Percentiles rank a stretch among this genome's conserved stretches.
Evolutionary conservation across 1,284 basidiomycete genomes (phyloP).

Genomic region (Anthracocystis panici-leucophaei): DNA sequence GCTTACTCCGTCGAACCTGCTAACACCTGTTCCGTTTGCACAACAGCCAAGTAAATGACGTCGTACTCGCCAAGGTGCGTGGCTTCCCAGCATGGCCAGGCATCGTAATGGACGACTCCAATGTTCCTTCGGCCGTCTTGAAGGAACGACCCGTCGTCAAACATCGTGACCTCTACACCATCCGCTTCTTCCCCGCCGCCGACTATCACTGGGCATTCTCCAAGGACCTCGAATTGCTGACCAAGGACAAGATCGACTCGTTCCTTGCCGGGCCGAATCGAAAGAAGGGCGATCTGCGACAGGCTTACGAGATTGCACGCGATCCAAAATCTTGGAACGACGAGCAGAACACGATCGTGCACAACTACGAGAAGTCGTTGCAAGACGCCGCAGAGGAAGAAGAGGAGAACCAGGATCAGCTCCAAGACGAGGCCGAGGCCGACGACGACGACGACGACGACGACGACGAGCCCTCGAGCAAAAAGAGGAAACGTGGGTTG

Average conservation of each 20-base stretch:
- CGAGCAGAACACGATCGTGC: slow-evolving; percentile 56
- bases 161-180: slow-evolving; percentile 80
- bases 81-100: slow-evolving; percentile 94
- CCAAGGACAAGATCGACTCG: slow-evolving; percentile 82
- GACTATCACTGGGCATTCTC: slow-evolving; percentile 88
- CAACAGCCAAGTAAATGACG: slow-evolving; percentile 74
- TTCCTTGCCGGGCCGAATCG: slow-evolving; percentile 79
- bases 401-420: slow-evolving; percentile 73
- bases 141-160: slow-evolving; percentile 79
- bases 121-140: slow-evolving; percentile 75
- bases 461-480: slow-evolving; percentile 73
- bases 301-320: slow-evolving; percentile 84
- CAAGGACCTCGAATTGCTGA: slow-evolving; percentile 84
- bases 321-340: slow-evolving; percentile 76
- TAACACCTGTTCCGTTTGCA: slow-evolving; percentile 1
- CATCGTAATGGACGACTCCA: slow-evolving; percentile 82
- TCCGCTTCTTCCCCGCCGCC: slow-evolving; percentile 88
- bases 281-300: slow-evolving; percentile 82
- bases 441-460: slow-evolving; percentile 79
- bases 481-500: slow-evolving; percentile 46
- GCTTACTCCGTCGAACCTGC: not conserved
- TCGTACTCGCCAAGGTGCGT: slow-evolving; percentile 91
- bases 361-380: slow-evolving; percentile 46
- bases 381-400: slow-evolving; percentile 76
- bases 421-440: slow-evolving; percentile 77